Evolutionary conservation across 306 rosid genomes (phyloP).

Genomic region (Malus sylvestris): DNA sequence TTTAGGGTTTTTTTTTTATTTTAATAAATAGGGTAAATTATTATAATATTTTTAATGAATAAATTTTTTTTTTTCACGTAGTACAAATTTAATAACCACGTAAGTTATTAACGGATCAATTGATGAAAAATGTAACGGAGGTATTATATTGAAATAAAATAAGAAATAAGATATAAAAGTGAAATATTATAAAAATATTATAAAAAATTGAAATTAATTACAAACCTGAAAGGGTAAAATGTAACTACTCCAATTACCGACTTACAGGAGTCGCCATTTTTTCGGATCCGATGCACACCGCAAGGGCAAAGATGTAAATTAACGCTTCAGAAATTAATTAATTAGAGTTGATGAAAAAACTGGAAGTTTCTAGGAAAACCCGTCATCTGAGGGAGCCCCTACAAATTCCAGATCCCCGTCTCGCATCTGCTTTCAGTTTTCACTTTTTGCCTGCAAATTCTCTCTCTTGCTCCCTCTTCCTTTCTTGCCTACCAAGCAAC

Average conservation of each 20-base stretch:
- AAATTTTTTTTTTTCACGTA: rapidly evolving
- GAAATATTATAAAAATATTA: too few relatives aligned
- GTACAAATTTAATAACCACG: too few relatives aligned
- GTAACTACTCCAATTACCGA: too few relatives aligned
- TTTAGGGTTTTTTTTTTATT: too few relatives aligned
- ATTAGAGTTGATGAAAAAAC: background rate
- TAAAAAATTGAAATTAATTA: too few relatives aligned
- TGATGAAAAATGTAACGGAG: too few relatives aligned
- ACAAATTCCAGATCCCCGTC: background rate
- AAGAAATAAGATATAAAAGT: too few relatives aligned
- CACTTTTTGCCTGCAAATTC: background rate
- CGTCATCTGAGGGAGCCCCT: background rate
- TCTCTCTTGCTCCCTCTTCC: background rate
- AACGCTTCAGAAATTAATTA: background rate
- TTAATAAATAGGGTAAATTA: too few relatives aligned
- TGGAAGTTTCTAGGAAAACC: conserved; percentile 25
- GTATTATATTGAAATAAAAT: too few relatives aligned
- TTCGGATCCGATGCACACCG: background rate
- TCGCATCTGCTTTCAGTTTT: background rate
- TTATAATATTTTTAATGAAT: too few relatives aligned
- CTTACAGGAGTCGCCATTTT: background rate
- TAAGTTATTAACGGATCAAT: too few relatives aligned
- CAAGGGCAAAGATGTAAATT: background rate
- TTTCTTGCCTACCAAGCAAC: conserved; percentile 2
- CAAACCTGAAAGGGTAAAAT: too few relatives aligned